A percentile compares a stretch with the other conserved stretches of the same genome.
Conservation (phyloP, 208 protist genomes). For the Endotrypanum monterogeii region DNA sequence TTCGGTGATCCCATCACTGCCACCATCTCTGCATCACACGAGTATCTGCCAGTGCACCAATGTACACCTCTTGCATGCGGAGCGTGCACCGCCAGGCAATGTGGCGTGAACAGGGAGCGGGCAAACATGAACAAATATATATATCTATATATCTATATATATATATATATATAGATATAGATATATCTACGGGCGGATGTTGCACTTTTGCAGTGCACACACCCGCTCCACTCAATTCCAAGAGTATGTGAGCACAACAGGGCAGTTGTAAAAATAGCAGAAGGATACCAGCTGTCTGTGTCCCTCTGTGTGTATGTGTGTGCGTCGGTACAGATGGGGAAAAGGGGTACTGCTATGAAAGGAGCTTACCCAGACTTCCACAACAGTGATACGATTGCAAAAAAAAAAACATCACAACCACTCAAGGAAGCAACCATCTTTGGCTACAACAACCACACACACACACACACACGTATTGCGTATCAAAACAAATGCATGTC, state of each 20-base stretch:
- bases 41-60: background rate
- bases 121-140: too few species aligned
- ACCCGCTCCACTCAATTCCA: background rate
- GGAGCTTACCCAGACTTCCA: too few species aligned
- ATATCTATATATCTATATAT: too few species aligned
- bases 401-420: too few species aligned
- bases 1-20: background rate
- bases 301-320: background rate
- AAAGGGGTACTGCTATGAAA: background rate
- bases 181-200: background rate
- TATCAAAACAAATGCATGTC: too few species aligned
- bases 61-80: too few species aligned
- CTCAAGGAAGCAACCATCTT: background rate
- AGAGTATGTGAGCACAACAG: background rate
- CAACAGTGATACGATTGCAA: background rate
- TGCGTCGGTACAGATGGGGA: background rate
- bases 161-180: too few species aligned
- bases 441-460: background rate
- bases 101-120: too few species aligned
- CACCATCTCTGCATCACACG: background rate
- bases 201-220: background rate
- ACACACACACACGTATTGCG: background rate
- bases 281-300: too few species aligned
- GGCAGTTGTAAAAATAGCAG: background rate
- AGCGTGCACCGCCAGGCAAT: too few species aligned